These are phyloP conservation scores for Meyerozyma guilliermondii DNA, from an alignment of 1,139 yeast species.

Conservation along the genomic window DNA sequence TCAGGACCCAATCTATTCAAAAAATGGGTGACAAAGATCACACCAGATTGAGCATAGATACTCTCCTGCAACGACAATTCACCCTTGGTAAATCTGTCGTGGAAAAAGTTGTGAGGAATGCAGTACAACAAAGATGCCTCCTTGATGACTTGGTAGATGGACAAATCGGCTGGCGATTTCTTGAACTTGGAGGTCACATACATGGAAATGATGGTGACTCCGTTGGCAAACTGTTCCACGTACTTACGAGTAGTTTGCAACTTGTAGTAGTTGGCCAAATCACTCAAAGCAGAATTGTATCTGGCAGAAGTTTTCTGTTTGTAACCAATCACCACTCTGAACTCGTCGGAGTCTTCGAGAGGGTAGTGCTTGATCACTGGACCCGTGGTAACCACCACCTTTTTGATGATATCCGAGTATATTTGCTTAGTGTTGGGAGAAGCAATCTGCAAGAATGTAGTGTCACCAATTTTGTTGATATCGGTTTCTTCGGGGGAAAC, in stretches of 20 bases:
- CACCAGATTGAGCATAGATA: constrained; percentile 91
- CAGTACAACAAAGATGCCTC: constrained; percentile 92
- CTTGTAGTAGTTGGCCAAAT: constrained; percentile 86
- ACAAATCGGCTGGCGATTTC: constrained; percentile 53
- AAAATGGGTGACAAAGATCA: constrained; percentile 89
- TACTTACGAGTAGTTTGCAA: constrained; percentile 83
- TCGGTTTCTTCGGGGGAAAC: constrained; percentile 39
- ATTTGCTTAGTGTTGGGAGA: constrained; percentile 73
- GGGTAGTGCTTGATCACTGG: constrained; percentile 90
- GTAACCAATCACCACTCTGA: constrained; percentile 85
- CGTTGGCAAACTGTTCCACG: constrained; percentile 91
- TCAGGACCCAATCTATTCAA: constrained; percentile 92
- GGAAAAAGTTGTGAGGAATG: constrained; percentile 83
- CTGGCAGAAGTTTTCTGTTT: constrained; percentile 81
- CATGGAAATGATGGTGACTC: constrained; percentile 80
- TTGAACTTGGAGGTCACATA: constrained; percentile 61
- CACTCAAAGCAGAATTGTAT: constrained; percentile 83
- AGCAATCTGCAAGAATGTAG: constrained; percentile 73
- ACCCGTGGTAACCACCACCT: constrained; percentile 75
- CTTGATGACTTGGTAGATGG: constrained; percentile 86
- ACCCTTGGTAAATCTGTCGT: constrained; percentile 66
- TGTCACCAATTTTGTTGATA: constrained; percentile 69
- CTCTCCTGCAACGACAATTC: constrained; percentile 90
- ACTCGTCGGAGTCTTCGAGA: constrained; percentile 70
- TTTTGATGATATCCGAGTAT: constrained; percentile 66